Percentiles rank a stretch among this genome's conserved stretches.
Evolutionary conservation across 1,139 yeast genomes (phyloP).

Genomic region (Pichia sp.): DNA sequence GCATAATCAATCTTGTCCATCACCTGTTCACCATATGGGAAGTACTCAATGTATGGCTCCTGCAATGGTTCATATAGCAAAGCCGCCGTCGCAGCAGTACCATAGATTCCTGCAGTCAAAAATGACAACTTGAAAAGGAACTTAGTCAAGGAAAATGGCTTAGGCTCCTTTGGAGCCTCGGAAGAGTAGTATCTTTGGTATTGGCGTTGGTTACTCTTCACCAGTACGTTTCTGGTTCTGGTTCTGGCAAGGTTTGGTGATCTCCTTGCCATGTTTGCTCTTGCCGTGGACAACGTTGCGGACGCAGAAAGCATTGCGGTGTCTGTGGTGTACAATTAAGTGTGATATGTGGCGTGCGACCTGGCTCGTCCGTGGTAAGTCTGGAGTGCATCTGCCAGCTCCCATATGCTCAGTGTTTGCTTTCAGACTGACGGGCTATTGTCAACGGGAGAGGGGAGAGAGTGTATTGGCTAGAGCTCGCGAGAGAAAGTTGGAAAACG

Average conservation of each 20-base stretch:
- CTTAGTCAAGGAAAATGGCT: constrained; percentile 18
- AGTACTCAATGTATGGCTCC: constrained; percentile 50
- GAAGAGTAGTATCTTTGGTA: constrained; percentile 15
- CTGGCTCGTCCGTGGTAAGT: neutral
- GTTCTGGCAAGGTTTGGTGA: constrained; percentile 8
- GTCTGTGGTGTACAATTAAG: neutral
- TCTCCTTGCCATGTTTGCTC: neutral
- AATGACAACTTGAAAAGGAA: constrained; percentile 34
- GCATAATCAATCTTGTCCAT: constrained; percentile 45
- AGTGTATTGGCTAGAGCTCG: neutral
- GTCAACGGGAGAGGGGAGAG: neutral
- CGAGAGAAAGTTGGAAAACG: neutral
- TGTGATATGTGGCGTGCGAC: neutral
- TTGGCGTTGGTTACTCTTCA: neutral
- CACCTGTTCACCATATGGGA: constrained; percentile 55
- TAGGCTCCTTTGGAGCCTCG: constrained; percentile 14
- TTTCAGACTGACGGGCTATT: neutral
- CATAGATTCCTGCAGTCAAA: constrained; percentile 37
- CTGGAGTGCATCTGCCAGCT: neutral
- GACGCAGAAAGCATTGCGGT: constrained; percentile 5
- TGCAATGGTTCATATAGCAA: constrained; percentile 41
- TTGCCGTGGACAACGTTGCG: neutral
- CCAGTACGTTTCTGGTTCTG: constrained; percentile 15
- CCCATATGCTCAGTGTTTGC: neutral
- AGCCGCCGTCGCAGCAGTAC: constrained; percentile 42